Base-by-base conservation (phyloP, 2,329 filamentous ascomycete species). In the Sodiomyces alkalinus region DNA sequence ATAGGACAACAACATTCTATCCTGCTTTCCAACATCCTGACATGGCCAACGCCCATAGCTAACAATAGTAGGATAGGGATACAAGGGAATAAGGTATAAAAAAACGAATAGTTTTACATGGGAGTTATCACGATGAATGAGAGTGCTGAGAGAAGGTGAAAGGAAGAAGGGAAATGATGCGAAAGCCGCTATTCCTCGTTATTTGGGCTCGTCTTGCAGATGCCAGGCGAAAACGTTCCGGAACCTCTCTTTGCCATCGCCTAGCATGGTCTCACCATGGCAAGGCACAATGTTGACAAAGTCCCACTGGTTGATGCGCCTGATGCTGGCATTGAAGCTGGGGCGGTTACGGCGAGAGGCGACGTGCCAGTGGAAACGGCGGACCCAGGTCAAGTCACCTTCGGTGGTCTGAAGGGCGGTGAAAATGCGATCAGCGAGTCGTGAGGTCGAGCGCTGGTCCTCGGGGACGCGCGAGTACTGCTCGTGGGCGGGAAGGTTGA, bases 191-290 rank as follows among this genome's bases (percentile, higher is more conserved):
- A n/a, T n/a, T n/a, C n/a, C n/a, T n/a, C n/a, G n/a, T n/a, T n/a
- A n/a, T n/a, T 11, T 17, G 12, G 14, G 44, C 32, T 43, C 40
- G 2, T 42, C 48, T n/a, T 46, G 57, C 45, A 92, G 48, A 57
- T 92, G 80, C 85, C 86, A 94, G 42, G 68, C 67, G 53, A 92
- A 82, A 9, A 92, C 63, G 50, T 80, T 81, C 43, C 66, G 58
- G 39, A 87, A 92, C 11, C 80, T 60, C 8, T 65, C 66, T 62
- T 92, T 93, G 7, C 68, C 85, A 36, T 60, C 51, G 2, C 58
- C 61, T 49, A 90, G 77, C 39, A 96, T 74, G 11, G 80, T 75
- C 55, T 98, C 90, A 7, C 90, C 90, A 53, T 98, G 90, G 49
- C 87, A 96, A 1, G 87, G 85, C 34, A 98, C 74, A 28, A 96